A percentile compares a stretch with the other conserved stretches of the same genome.
phyloP scores from a whole-genome alignment of 805 yeast species.

The Yarrowia sp. region DNA sequence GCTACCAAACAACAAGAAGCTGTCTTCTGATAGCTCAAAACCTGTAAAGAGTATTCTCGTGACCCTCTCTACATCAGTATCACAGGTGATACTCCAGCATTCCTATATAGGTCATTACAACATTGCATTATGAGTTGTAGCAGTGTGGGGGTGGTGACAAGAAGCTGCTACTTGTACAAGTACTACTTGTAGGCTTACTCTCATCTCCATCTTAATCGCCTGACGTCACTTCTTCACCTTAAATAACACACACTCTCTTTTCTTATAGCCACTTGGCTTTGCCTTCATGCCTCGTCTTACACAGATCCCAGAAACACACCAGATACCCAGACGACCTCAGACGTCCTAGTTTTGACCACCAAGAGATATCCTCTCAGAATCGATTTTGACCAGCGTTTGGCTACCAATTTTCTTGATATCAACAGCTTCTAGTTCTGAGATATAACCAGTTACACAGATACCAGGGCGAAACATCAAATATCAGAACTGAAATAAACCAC shows the following conservation, averaged over 20 bases:
- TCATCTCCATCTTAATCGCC: background rate
- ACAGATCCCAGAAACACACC: background rate
- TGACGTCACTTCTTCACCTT: background rate
- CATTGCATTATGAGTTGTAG: background rate
- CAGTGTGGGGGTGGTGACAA: too few relatives aligned
- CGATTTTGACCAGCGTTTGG: too few relatives aligned
- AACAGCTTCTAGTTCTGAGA: too few relatives aligned
- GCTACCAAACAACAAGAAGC: background rate
- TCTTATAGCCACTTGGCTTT: conserved; percentile 17
- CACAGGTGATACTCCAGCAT: background rate
- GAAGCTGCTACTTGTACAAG: too few relatives aligned
- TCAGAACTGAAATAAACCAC: too few relatives aligned
- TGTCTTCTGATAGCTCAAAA: too few relatives aligned
- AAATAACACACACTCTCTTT: background rate
- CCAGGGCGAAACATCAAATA: background rate
- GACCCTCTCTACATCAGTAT: too few relatives aligned
- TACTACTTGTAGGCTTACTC: too few relatives aligned
- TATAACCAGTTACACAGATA: background rate
- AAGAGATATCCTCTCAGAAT: too few relatives aligned
- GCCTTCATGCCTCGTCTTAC: conserved; percentile 21
- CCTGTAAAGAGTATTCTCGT: too few relatives aligned
- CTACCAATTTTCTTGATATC: too few relatives aligned
- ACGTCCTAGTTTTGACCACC: background rate
- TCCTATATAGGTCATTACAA: background rate
- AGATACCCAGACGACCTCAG: background rate